Evolutionary conservation across 352 stramenopile genomes (phyloP).

Genomic region (Globisporangium spiculum): DNA sequence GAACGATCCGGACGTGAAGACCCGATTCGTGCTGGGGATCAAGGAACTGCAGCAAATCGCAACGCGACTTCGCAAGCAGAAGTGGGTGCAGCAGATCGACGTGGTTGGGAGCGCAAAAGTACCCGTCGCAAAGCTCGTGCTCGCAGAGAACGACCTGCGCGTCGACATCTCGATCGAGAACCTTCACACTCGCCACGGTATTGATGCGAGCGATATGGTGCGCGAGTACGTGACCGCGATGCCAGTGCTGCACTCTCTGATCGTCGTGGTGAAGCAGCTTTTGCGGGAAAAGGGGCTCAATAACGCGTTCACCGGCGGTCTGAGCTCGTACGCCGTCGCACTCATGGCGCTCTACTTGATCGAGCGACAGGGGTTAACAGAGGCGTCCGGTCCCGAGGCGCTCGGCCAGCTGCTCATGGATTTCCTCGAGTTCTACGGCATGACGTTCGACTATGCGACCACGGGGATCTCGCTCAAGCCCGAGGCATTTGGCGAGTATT

Average conservation of each 20-base stretch:
- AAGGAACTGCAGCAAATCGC: constrained; percentile 62
- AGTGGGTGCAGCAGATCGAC: constrained; percentile 78
- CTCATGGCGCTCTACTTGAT: constrained; percentile 84
- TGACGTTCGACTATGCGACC: constrained; percentile 71
- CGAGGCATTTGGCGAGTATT: constrained; percentile 79
- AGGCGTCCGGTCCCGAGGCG: constrained; percentile 27
- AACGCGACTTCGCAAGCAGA: constrained; percentile 40
- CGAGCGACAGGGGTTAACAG: constrained; percentile 39
- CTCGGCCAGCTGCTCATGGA: constrained; percentile 76
- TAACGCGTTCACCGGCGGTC: constrained; percentile 84
- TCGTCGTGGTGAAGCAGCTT: constrained; percentile 86
- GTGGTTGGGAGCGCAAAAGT: constrained; percentile 83
- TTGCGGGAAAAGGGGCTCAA: constrained; percentile 87
- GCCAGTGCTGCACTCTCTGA: constrained; percentile 69
- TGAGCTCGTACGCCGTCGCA: constrained; percentile 87
- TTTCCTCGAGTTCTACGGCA: constrained; percentile 90
- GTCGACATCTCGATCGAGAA: constrained; percentile 91
- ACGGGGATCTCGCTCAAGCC: constrained; percentile 82
- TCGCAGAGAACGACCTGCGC: constrained; percentile 52
- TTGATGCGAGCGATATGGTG: constrained; percentile 84
- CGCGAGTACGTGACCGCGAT: constrained; percentile 66
- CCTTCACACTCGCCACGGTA: constrained; percentile 68
- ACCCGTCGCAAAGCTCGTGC: constrained; percentile 79
- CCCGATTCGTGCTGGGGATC: constrained; percentile 45
- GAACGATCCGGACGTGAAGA: constrained; percentile 37